Base-by-base conservation (phyloP, 2,329 filamentous ascomycete genomes). In the Sclerotinia sclerotiorum region DNA sequence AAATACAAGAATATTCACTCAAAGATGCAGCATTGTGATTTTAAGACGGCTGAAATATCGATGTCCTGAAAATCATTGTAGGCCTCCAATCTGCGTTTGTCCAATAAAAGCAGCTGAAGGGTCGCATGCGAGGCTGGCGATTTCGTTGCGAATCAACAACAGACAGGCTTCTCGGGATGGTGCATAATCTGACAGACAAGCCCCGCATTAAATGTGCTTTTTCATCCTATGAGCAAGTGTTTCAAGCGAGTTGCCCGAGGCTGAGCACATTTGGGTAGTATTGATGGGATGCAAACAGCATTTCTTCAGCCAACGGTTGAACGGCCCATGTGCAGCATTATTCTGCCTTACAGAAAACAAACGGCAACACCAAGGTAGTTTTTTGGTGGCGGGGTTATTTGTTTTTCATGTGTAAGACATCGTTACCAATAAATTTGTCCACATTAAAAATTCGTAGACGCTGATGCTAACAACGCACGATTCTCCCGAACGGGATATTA, bases 261-360 rank as follows among this genome's bases (percentile, higher is more conserved):
- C 29, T 24, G 46, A 62, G 29, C 8, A n/a, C 60, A 51, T 27
- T 39, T 27, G 39, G 46, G 60, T 51, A 51, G 29, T 6, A 39
- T 62, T 11, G 21, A 24, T 19, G 11, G 58, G 21, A 8, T 39
- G 58, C 4, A 17, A 35, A 24, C 27, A 17, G 29, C 58, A 49
- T 62, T 62, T 2, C 6, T 35, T 11, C 7, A 32, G 24, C 46
- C 24, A 5, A 21, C 27, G 17, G 19, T 29, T 48, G 19, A 8
- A 48, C n/a, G 11, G 2, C 6, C 19, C 44, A 13, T 61, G 58
- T 49, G 7, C 27, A 49, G 35, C 58, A 61, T 32, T 27, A 15
- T n/a, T 24, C 27, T 24, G 58, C 21, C 58, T 62, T 62, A 21
- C 32, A 49, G 44, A 35, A 39, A 62, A 49, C 42, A 35, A 62